These are phyloP conservation scores for Beverwykella pulmonaria DNA, from an alignment of 495 filamentous ascomycete species.

Conservation along the genomic window DNA sequence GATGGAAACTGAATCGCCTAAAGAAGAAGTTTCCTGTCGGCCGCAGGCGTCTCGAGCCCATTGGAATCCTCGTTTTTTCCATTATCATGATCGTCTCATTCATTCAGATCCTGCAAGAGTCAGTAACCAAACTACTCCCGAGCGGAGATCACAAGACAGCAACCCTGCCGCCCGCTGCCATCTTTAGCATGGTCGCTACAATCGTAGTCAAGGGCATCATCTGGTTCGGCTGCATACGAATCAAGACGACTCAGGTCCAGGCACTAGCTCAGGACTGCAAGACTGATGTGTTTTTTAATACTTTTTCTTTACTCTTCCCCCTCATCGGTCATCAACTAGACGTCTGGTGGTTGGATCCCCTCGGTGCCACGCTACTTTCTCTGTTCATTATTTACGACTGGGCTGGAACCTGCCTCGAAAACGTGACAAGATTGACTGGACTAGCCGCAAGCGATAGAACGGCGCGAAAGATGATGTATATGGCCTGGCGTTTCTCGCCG, in stretches of 20 bases:
- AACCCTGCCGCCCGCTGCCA: conserved; percentile 45
- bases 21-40: conserved; percentile 53
- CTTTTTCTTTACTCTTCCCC: conserved; percentile 54
- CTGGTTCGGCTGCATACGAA: conserved; percentile 49
- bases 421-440: conserved; percentile 52
- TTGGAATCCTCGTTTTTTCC: conserved; percentile 49
- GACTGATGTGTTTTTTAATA: conserved; percentile 57
- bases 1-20: conserved; percentile 49
- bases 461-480: conserved; percentile 50
- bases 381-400: conserved; percentile 57
- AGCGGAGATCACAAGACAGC: conserved; percentile 42
- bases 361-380: conserved; percentile 51
- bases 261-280: conserved; percentile 57
- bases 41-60: conserved; percentile 48
- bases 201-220: conserved; percentile 53
- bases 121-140: conserved; percentile 49
- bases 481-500: conserved; percentile 52
- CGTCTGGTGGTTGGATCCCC: conserved; percentile 56
- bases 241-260: conserved; percentile 57
- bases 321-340: conserved; percentile 48
- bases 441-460: conserved; percentile 43
- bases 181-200: conserved; percentile 49
- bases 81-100: conserved; percentile 53
- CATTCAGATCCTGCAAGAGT: conserved; percentile 54
- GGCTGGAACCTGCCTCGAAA: conserved; percentile 52